phyloP scores from a whole-genome alignment of 257 asterid species.

The Nicotiana noctiflora region DNA sequence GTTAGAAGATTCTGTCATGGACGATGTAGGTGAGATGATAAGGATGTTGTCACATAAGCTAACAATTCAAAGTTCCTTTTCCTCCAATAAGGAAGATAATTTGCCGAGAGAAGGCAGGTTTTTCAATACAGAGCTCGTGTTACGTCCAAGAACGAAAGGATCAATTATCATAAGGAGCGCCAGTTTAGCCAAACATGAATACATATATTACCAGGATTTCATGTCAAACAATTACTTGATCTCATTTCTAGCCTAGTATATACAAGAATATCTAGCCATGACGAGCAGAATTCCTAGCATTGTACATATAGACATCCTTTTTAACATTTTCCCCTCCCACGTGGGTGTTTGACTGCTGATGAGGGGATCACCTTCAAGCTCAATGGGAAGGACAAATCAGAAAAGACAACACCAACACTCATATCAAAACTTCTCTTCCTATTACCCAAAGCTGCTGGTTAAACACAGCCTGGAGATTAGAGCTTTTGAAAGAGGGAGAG shows the following conservation, averaged over 20 bases:
- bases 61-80: background rate
- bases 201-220: background rate
- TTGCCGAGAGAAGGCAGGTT: background rate
- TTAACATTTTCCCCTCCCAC: background rate
- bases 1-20: background rate
- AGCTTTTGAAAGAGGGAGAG: constrained; percentile 2
- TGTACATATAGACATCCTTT: background rate
- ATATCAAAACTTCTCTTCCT: constrained; percentile 17
- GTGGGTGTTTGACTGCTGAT: background rate
- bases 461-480: constrained; percentile 10
- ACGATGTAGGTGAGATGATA: background rate
- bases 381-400: background rate
- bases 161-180: background rate
- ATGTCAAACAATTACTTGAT: background rate
- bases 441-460: constrained; percentile 23
- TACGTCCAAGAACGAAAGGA: background rate
- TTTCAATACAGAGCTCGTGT: background rate
- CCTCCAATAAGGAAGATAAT: background rate
- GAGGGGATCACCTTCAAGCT: background rate
- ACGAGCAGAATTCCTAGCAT: background rate
- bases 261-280: background rate
- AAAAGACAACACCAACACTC: constrained; percentile 1
- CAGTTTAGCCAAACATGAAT: background rate
- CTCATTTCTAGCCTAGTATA: background rate
- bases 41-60: background rate